Conservation (phyloP, 306 rosid genomes). For the Quercus agrifolia region DNA sequence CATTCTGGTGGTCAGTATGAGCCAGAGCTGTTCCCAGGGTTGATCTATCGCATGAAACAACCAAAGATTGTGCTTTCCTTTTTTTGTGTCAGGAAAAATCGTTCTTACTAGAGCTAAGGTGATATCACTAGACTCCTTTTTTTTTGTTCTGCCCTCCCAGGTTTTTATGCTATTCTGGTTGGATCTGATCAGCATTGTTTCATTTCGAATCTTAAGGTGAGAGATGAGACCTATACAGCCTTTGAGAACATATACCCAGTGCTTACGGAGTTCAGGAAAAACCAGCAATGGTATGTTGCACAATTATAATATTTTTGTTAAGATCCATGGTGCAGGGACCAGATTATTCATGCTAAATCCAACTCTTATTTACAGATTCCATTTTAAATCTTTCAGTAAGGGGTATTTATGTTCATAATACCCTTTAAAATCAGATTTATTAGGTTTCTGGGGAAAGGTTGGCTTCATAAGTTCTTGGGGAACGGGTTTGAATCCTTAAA, state of each 20-base stretch:
- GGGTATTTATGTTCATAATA: neutral
- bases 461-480: neutral
- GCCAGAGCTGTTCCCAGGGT: slow-evolving; percentile 93
- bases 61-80: slow-evolving; percentile 95
- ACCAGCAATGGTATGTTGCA: slow-evolving; percentile 67
- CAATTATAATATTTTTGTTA: neutral
- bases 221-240: slow-evolving; percentile 88
- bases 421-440: neutral
- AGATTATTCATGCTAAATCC: too few relatives aligned
- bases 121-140: neutral
- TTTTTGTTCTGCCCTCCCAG: neutral
- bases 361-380: too few relatives aligned
- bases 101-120: slow-evolving; percentile 98
- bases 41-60: slow-evolving; percentile 92
- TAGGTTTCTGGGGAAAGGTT: neutral
- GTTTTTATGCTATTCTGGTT: neutral
- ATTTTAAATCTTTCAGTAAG: too few relatives aligned
- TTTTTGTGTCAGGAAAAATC: slow-evolving; percentile 92
- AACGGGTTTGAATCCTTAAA: neutral
- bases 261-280: slow-evolving; percentile 83
- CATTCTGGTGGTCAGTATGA: slow-evolving; percentile 57
- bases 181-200: neutral
- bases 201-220: slow-evolving; percentile 48
- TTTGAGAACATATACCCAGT: slow-evolving; percentile 94
- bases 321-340: neutral